A percentile compares a stretch with the other conserved stretches of the same genome.
Conservation (phyloP, 2,329 filamentous ascomycete species). For the Botrytis fragariae region DNA sequence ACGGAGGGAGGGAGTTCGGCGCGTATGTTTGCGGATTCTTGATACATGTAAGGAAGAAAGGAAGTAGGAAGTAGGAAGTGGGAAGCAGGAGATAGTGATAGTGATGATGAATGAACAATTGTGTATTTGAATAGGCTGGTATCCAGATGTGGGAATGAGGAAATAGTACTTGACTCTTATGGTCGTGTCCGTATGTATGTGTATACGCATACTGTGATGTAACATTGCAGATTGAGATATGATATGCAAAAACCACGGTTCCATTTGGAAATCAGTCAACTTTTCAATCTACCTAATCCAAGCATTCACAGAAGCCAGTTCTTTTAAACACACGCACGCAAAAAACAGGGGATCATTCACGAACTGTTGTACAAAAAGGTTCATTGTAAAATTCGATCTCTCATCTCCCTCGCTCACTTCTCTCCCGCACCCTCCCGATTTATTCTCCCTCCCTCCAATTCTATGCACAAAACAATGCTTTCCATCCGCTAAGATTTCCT, state of each 20-base stretch:
- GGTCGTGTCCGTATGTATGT: background rate
- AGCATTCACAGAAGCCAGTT: background rate
- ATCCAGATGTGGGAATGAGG: background rate
- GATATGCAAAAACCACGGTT: background rate
- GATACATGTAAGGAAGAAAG: background rate
- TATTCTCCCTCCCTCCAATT: background rate
- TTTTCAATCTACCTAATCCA: background rate
- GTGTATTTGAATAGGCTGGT: background rate
- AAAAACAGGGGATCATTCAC: background rate
- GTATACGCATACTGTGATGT: background rate
- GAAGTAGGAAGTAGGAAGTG: background rate
- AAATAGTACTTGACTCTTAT: background rate
- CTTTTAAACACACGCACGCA: background rate
- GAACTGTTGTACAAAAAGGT: conserved; percentile 12
- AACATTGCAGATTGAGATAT: background rate
- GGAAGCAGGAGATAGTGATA: background rate
- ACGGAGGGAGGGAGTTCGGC: background rate
- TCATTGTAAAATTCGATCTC: conserved; percentile 1
- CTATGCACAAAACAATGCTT: conserved; percentile 17
- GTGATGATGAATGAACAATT: background rate
- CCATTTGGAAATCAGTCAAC: background rate
- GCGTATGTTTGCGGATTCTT: background rate
- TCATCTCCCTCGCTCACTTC: conserved; percentile 2
- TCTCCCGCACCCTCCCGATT: background rate
- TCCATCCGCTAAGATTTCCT: background rate